Percentiles rank a stretch among this genome's conserved stretches.
Conservation (phyloP, 768 basidiomycete genomes). For the Floccularia luteovirens region DNA sequence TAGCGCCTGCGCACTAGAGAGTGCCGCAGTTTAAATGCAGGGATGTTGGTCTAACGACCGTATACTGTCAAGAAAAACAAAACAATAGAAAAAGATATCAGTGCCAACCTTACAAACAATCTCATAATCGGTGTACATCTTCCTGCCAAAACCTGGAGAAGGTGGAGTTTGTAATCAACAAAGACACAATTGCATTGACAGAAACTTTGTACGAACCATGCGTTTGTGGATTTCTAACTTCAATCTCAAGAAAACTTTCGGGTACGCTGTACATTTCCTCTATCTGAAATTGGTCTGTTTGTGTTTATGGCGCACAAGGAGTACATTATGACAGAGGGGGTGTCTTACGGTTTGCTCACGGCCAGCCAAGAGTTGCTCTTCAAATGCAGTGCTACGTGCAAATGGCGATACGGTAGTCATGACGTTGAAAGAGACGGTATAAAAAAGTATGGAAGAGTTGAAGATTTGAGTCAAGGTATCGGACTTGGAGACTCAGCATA, state of each 20-base stretch:
- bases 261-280: conserved; percentile 99
- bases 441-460: no score
- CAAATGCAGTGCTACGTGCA: conserved; percentile 52
- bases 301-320: conserved; percentile 15
- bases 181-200: no score
- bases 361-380: conserved; percentile 39
- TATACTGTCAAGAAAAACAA: background rate
- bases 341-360: conserved; percentile 52
- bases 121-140: conserved; percentile 99
- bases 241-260: conserved; percentile 95
- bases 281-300: conserved; percentile 43
- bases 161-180: no score
- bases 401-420: conserved; percentile 50
- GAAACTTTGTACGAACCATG: no score
- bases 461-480: no score
- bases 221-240: conserved; percentile 94
- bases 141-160: conserved; percentile 79
- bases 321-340: conserved; percentile 5
- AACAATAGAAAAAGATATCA: conserved; percentile 3
- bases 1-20: conserved; percentile 84
- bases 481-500: no score
- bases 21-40: conserved; percentile 95
- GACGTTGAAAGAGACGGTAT: background rate
- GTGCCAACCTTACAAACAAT: conserved; percentile 87
- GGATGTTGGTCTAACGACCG: conserved; percentile 90